A percentile compares a stretch with the other conserved stretches of the same genome.
phyloP scores from a whole-genome alignment of 345 rosid genomes.

The Acer negundo region DNA sequence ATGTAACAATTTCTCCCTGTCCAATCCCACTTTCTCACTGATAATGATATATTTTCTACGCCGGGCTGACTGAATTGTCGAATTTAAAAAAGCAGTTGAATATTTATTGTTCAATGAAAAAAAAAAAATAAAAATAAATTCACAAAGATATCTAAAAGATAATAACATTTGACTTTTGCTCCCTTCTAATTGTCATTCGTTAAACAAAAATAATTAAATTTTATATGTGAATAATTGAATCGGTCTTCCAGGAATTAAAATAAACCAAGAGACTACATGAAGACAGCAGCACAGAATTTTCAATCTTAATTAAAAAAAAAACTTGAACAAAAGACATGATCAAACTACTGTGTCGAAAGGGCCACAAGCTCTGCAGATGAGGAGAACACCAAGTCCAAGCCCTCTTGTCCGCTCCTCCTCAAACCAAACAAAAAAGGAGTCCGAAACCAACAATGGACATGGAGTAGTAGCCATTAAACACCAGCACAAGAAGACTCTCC shows the following conservation, averaged over 20 bases:
- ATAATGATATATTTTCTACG: not conserved
- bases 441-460: conserved; percentile 17
- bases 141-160: not conserved
- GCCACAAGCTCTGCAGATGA: conserved; percentile 36
- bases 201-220: not conserved
- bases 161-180: not conserved
- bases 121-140: no score
- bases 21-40: not conserved
- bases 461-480: conserved; percentile 9
- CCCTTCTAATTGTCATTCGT: not conserved
- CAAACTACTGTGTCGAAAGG: not conserved
- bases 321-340: conserved; percentile 5
- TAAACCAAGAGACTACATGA: not conserved
- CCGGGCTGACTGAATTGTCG: not conserved
- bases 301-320: not conserved
- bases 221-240: conserved; percentile 6
- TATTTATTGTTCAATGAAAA: no score
- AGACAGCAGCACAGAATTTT: not conserved
- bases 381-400: conserved; percentile 32
- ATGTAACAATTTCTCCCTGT: not conserved
- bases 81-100: not conserved
- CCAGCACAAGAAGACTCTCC: conserved; percentile 14
- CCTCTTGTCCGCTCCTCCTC: conserved; percentile 23
- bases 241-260: conserved; percentile 19
- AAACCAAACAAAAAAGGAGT: conserved; percentile 19